Evolutionary conservation across 2,329 filamentous ascomycete genomes (phyloP).

Genomic region (Huntiella bhutanensis): DNA sequence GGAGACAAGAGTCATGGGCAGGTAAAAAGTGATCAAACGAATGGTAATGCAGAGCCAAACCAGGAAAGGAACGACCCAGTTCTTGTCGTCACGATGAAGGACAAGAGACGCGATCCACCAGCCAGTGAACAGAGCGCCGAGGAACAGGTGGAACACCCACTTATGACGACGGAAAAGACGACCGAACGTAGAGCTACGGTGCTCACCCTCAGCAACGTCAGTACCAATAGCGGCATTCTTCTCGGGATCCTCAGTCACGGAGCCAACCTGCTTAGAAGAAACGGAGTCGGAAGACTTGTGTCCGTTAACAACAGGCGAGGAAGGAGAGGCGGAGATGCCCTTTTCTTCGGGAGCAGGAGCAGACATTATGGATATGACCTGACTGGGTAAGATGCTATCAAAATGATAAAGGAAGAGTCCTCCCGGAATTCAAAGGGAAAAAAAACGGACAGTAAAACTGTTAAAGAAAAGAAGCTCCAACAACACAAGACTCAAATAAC

Average conservation of each 20-base stretch:
- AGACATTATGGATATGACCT: no score
- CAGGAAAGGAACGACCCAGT: conserved; percentile 73
- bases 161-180: conserved; percentile 27
- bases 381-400: no score
- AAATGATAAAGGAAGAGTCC: no score
- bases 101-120: conserved; percentile 67
- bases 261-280: conserved; percentile 10
- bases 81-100: conserved; percentile 50
- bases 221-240: conserved; percentile 18
- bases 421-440: no score
- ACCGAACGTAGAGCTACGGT: conserved; percentile 15
- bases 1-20: conserved; percentile 48
- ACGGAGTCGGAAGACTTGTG: conserved; percentile 12
- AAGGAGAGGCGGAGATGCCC: conserved; percentile 5
- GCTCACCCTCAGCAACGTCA: conserved; percentile 13
- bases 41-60: conserved; percentile 58
- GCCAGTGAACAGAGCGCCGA: conserved; percentile 27
- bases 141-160: conserved; percentile 26
- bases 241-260: conserved; percentile 19
- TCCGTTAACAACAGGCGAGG: conserved; percentile 14
- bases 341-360: no score
- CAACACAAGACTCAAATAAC: no score
- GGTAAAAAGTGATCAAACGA: conserved; percentile 54
- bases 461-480: no score
- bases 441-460: no score